Conservation (phyloP, 768 basidiomycete species). For the Lentinula lateritia region DNA sequence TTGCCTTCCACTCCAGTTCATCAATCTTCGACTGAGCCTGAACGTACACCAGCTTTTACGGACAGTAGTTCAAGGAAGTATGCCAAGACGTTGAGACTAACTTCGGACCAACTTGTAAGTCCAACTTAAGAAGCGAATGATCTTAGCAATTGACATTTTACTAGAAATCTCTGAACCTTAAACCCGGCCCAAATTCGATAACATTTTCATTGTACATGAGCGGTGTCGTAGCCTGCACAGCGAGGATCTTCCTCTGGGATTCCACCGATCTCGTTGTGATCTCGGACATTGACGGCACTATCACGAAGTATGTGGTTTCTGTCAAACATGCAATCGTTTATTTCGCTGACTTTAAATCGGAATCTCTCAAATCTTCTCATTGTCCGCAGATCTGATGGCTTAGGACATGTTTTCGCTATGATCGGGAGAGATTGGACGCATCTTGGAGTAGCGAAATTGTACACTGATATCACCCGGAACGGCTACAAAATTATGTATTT, state of each 20-base stretch:
- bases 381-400: constrained; percentile 74
- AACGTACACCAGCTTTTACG: constrained; percentile 6
- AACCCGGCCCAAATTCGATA: constrained; percentile 83
- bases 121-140: not conserved
- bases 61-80: constrained; percentile 46
- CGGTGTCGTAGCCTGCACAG: constrained; percentile 78
- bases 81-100: constrained; percentile 88
- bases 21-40: constrained; percentile 18
- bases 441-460: constrained; percentile 92
- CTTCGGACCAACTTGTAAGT: constrained; percentile 89
- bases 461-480: constrained; percentile 91
- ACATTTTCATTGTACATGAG: constrained; percentile 89
- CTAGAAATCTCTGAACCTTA: constrained; percentile 81
- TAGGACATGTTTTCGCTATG: constrained; percentile 96
- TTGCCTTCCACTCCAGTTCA: constrained; percentile 43
- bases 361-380: not conserved
- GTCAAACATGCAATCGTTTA: not conserved
- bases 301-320: constrained; percentile 75
- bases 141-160: not conserved
- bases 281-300: constrained; percentile 98
- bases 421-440: constrained; percentile 99
- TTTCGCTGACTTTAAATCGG: not conserved
- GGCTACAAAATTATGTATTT: constrained; percentile 99
- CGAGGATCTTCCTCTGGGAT: constrained; percentile 95
- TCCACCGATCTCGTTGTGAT: constrained; percentile 86